phyloP scores from a whole-genome alignment of 2,329 filamentous ascomycete species.

The Colletotrichum chrysophilum region DNA sequence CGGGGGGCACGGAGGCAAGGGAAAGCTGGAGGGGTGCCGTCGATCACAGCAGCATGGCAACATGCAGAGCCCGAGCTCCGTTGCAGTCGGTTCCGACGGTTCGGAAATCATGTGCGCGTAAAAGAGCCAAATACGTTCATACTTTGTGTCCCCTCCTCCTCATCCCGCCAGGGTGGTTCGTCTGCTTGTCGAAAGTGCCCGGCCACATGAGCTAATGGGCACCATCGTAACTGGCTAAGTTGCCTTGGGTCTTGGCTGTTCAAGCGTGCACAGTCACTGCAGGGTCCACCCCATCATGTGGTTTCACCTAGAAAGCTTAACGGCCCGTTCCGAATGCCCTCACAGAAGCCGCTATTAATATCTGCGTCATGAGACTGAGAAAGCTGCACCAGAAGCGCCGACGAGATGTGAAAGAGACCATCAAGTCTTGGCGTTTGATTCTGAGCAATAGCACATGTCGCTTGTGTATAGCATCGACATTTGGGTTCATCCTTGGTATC shows the following conservation, averaged over 20 bases:
- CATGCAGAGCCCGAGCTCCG: background rate
- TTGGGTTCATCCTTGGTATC: background rate
- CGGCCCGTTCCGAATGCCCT: conserved; percentile 17
- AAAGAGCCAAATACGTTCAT: background rate
- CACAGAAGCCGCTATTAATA: background rate
- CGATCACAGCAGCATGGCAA: background rate
- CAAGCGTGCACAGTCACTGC: background rate
- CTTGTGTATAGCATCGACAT: background rate
- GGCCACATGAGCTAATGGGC: background rate
- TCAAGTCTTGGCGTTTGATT: background rate
- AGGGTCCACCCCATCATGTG: background rate
- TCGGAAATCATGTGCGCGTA: background rate
- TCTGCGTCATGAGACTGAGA: background rate
- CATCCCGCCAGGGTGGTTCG: conserved; percentile 3
- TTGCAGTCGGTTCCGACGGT: background rate
- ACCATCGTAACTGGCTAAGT: background rate
- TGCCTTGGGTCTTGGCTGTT: background rate
- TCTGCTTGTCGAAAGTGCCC: background rate
- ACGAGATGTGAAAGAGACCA: background rate
- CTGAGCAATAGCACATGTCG: background rate
- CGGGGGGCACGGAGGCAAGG: background rate
- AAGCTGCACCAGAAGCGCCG: background rate
- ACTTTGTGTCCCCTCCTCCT: background rate
- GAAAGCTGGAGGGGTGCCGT: background rate
- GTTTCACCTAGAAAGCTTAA: conserved; percentile 10